Percentiles rank a stretch among this genome's conserved stretches.
Conservation (phyloP, 176 grass and related monocot genomes). For the Cenchrus americanus region DNA sequence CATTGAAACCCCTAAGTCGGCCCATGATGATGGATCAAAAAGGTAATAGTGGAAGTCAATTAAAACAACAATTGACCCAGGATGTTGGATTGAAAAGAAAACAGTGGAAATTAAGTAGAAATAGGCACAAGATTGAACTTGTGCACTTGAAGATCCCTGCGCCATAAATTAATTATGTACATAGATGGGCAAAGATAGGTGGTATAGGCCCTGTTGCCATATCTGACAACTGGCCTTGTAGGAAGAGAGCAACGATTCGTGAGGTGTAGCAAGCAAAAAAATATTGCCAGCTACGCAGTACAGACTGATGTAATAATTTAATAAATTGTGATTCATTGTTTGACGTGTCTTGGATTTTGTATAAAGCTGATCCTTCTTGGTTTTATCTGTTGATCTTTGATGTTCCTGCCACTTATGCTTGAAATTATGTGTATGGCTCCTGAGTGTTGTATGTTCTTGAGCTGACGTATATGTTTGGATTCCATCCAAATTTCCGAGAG, state of each 20-base stretch:
- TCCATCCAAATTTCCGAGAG: too few relatives aligned
- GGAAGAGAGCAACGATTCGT: slow-evolving; percentile 43
- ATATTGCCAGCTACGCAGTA: slow-evolving; percentile 15
- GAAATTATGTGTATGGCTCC: too few relatives aligned
- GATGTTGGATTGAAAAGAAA: slow-evolving; percentile 31
- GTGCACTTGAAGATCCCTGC: background rate
- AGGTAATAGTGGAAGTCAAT: slow-evolving; percentile 17
- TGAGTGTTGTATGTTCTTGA: too few relatives aligned
- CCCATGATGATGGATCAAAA: slow-evolving; percentile 19
- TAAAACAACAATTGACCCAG: slow-evolving; percentile 18
- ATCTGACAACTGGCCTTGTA: slow-evolving; percentile 34
- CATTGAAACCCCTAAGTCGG: background rate
- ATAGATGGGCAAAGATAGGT: slow-evolving; percentile 41
- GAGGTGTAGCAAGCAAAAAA: slow-evolving; percentile 36
- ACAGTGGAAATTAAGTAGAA: slow-evolving; percentile 12
- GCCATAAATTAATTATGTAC: slow-evolving; percentile 43
- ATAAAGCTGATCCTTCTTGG: background rate
- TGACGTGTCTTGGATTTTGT: slow-evolving; percentile 16
- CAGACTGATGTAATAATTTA: slow-evolving; percentile 19
- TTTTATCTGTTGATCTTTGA: background rate
- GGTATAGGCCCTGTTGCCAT: slow-evolving; percentile 27
- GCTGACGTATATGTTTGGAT: too few relatives aligned
- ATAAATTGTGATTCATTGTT: slow-evolving; percentile 39
- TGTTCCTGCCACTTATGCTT: too few relatives aligned
- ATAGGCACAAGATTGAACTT: background rate